Conservation (phyloP, 1,139 yeast species). For the Pichia kudriavzevii region DNA sequence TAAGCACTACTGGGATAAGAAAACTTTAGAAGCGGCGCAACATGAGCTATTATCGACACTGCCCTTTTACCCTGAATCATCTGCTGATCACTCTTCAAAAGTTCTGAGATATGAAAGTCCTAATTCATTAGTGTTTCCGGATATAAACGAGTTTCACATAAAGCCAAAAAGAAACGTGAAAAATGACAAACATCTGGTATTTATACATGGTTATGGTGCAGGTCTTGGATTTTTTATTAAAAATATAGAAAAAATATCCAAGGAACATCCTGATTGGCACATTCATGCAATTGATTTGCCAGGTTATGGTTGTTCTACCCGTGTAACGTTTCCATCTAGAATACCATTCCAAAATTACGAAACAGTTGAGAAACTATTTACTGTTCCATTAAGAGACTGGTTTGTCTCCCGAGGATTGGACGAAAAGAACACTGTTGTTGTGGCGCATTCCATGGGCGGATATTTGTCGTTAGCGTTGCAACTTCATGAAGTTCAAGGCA, state of each 20-base stretch:
- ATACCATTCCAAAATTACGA: conserved; percentile 25
- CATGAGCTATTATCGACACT: conserved; percentile 34
- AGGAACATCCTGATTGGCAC: conserved; percentile 43
- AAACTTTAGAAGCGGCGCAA: conserved; percentile 43
- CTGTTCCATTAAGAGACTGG: conserved; percentile 45
- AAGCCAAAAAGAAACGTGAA: conserved; percentile 34
- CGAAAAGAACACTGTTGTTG: conserved; percentile 33
- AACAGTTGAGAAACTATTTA: conserved; percentile 46
- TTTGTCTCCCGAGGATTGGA: conserved; percentile 30
- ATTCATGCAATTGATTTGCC: conserved; percentile 65
- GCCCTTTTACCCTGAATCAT: conserved; percentile 30
- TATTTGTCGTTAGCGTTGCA: conserved; percentile 41
- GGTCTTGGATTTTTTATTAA: conserved; percentile 66
- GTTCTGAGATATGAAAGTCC: conserved; percentile 28
- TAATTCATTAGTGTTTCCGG: conserved; percentile 37
- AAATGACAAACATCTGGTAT: conserved; percentile 44
- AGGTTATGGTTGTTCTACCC: conserved; percentile 71
- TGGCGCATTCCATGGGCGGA: conserved; percentile 63
- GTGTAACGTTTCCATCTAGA: conserved; percentile 45
- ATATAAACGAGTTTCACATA: conserved; percentile 58
- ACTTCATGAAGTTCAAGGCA: conserved; percentile 14
- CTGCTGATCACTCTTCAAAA: conserved; percentile 26
- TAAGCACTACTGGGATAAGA: conserved; percentile 39
- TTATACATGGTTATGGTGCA: conserved; percentile 76
- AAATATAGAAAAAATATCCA: conserved; percentile 45